These are phyloP conservation scores for Rhizopogon sp. DNA, from an alignment of 768 basidiomycete species.

Conservation along the genomic window DNA sequence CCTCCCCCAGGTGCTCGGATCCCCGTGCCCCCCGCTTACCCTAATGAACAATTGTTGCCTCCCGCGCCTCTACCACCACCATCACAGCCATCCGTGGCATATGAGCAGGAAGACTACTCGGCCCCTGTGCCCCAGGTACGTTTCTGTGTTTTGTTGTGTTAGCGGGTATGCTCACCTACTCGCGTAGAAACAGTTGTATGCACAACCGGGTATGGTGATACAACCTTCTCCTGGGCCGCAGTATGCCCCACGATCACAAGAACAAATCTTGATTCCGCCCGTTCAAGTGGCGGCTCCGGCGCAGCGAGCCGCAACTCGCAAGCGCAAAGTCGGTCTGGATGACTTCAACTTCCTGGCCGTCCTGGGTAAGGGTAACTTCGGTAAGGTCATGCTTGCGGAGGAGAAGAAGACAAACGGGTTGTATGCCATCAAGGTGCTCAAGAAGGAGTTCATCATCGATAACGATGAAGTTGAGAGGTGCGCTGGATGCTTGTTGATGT, in stretches of 20 bases:
- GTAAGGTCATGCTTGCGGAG: conserved; percentile 99
- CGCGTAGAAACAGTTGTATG: conserved; percentile 16
- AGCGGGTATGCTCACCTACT: conserved; percentile 3
- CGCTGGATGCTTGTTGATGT: conserved; percentile 12
- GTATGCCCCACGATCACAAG: conserved; percentile 24
- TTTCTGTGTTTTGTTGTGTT: background rate
- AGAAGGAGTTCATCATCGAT: conserved; percentile 99
- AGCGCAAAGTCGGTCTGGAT: conserved; percentile 91
- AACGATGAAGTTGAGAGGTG: conserved; percentile 99
- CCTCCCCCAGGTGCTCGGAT: conserved; percentile 35
- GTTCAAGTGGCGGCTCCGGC: conserved; percentile 32
- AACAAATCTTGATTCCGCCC: conserved; percentile 14
- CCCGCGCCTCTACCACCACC: conserved; percentile 10
- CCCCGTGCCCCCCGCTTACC: conserved; percentile 30
- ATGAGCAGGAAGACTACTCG: conserved; percentile 25
- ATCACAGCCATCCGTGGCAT: conserved; percentile 11
- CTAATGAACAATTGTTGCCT: conserved; percentile 27
- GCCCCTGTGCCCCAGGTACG: conserved; percentile 19
- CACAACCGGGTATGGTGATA: conserved; percentile 17
- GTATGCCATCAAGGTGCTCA: conserved; percentile 99
- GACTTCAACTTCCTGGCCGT: conserved; percentile 99
- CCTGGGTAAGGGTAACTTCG: conserved; percentile 98
- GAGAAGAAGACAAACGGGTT: conserved; percentile 88
- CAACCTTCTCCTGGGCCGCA: conserved; percentile 18
- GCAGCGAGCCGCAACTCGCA: conserved; percentile 42